phyloP scores from a whole-genome alignment of 2,329 filamentous ascomycete genomes.

The Cladosporium sp. region DNA sequence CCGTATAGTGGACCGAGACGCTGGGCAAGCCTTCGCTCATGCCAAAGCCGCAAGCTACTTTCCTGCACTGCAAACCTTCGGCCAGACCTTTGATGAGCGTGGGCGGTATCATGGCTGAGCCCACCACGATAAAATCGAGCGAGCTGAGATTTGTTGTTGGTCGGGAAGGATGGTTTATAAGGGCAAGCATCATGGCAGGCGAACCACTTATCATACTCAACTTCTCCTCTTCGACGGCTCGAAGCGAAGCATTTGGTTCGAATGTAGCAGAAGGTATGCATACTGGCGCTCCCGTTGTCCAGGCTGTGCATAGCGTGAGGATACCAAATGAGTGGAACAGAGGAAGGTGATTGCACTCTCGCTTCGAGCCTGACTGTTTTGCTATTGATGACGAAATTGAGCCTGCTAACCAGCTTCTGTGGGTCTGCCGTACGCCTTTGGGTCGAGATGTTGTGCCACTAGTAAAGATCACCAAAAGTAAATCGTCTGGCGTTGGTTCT shows the following conservation, averaged over 20 bases:
- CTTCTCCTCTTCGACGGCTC: neutral
- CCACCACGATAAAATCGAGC: neutral
- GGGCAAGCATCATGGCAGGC: neutral
- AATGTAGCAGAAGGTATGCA: neutral
- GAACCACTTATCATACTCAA: neutral
- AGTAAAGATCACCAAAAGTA: slow-evolving; percentile 27
- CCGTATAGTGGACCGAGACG: neutral
- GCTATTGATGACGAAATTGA: neutral
- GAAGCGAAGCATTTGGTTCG: neutral
- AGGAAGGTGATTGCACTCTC: neutral
- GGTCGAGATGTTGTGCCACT: slow-evolving; percentile 38
- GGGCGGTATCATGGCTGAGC: neutral
- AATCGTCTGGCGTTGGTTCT: neutral
- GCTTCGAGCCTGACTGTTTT: neutral
- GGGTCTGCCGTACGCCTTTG: slow-evolving; percentile 20
- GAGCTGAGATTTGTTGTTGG: neutral
- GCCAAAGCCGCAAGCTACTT: neutral
- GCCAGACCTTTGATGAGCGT: neutral
- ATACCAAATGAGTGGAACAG: neutral
- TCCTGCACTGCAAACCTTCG: neutral
- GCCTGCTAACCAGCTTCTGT: neutral
- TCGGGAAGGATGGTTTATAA: neutral
- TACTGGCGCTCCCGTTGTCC: neutral
- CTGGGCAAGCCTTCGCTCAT: neutral
- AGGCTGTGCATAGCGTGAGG: neutral